phyloP scores from a whole-genome alignment of 2,329 filamentous ascomycete genomes.

The Paraconiothyrium sp. region DNA sequence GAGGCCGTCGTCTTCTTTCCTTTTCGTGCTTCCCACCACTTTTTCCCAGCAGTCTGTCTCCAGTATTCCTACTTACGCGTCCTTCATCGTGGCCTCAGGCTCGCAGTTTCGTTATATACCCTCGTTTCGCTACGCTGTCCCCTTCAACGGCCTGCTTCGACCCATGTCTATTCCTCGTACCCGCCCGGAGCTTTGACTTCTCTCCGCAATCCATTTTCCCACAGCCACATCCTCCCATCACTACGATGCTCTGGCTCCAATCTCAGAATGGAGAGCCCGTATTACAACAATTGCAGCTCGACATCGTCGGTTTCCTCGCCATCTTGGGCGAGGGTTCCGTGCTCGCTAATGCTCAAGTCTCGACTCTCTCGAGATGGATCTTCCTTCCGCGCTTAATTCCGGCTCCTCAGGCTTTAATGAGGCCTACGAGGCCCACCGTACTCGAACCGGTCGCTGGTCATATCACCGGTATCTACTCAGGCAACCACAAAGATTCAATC shows the following conservation, averaged over 20 bases:
- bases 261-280: conserved; percentile 30
- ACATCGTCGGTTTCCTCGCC: conserved; percentile 66
- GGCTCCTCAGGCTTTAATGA: conserved; percentile 61
- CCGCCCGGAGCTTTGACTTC: conserved; percentile 22
- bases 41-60: conserved; percentile 16
- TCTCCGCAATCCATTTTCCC: conserved; percentile 13
- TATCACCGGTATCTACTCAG: conserved; percentile 59
- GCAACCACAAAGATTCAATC: conserved; percentile 57
- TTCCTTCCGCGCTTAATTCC: conserved; percentile 61
- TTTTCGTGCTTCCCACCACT: conserved; percentile 16
- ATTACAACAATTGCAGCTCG: conserved; percentile 58
- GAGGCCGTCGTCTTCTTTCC: conserved; percentile 11
- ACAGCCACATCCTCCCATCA: conserved; percentile 6
- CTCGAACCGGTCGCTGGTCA: conserved; percentile 52
- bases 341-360: conserved; percentile 60
- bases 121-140: conserved; percentile 20
- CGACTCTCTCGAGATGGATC: conserved; percentile 59
- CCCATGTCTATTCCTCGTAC: conserved; percentile 34
- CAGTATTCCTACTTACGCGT: conserved; percentile 27
- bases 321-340: conserved; percentile 63
- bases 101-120: conserved; percentile 28
- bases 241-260: conserved; percentile 49
- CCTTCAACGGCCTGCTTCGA: conserved; percentile 19
- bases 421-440: conserved; percentile 54
- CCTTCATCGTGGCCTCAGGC: conserved; percentile 26